Conservation (phyloP, 805 yeast species). For the Monosporozyma siamensis region DNA sequence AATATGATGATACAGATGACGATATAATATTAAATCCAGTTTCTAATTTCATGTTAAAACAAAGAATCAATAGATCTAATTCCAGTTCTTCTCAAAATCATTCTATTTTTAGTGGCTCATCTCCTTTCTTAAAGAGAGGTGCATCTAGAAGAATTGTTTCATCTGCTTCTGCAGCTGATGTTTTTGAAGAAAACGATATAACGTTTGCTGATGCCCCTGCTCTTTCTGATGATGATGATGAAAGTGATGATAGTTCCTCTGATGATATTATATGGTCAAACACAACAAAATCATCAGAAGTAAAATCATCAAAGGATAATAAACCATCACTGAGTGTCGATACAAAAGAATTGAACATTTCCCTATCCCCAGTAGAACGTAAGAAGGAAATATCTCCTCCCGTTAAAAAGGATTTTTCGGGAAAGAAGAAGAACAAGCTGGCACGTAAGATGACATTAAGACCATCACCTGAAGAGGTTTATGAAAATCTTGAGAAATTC, state of each 20-base stretch:
- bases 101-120: constrained; percentile 18
- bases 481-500: constrained; percentile 81
- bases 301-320: constrained; percentile 1
- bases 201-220: constrained; percentile 69
- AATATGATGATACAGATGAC: constrained; percentile 10
- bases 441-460: constrained; percentile 57
- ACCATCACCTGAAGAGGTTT: constrained; percentile 91
- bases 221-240: constrained; percentile 43
- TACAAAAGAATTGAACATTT: constrained; percentile 1
- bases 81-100: constrained; percentile 8
- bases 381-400: neutral
- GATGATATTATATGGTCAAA: constrained; percentile 25
- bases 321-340: constrained; percentile 1
- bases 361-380: constrained; percentile 3
- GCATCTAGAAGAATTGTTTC: constrained; percentile 30
- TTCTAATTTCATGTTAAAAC: constrained; percentile 10
- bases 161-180: constrained; percentile 35
- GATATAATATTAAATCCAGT: constrained; percentile 8
- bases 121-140: constrained; percentile 22
- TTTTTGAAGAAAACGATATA: constrained; percentile 61
- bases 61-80: constrained; percentile 17
- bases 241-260: constrained; percentile 16
- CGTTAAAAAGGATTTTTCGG: neutral
- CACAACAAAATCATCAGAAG: neutral
- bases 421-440: neutral